Base-by-base conservation (phyloP, 2,329 filamentous ascomycete species). In the Allantophomopsis cytisporea region DNA sequence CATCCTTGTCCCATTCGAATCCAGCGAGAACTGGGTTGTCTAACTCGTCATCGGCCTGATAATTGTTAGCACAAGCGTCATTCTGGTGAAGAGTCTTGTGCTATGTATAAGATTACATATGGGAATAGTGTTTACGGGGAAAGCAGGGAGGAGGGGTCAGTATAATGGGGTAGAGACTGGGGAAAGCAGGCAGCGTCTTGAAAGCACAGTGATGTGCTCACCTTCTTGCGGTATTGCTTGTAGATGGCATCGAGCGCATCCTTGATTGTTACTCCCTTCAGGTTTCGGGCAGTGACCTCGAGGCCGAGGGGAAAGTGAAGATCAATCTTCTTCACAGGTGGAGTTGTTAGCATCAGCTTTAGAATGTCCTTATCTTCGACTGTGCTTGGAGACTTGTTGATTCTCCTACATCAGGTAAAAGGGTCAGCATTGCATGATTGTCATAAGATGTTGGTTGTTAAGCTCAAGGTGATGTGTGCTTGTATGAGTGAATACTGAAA, bases 181-280 rank as follows among this genome's bases (percentile, higher is more conserved):
- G 18, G 23, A 28, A 28, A 28, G 23, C 23, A 28, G 23, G 23
- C 23, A 28, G 23, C 7, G 23, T 28, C 23, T 28, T 28, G 23
- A 28, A 28, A 28, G 23, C 23, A 28, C 23, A 28, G 23, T 28
- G 23, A 28, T 28, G 23, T 28, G 23, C 76, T 52, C 63, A 88
- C 89, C 75, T 88, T 82, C 77, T 95, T 95, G 75, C 93, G 94
- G 71, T 85, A 94, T 52, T 83, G 76, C 71, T 94, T 95, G 72
- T 94, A 71, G 64, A 96, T 95, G 54, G 86, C 89, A 60, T 95
- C 88, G 60, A 94, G 60, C 42, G 87, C 87, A 62, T 96, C 89
- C 70, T 95, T 95, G 71, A 96, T 89, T 41, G 89, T 96, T 50
- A 96, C 87, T 41, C 89, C 89, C 63, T 88, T 89, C 53, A 88